Evolutionary conservation across 202 grass and related monocot species (phyloP).

Genomic region (Bolboschoenoplectus hybrid): DNA sequence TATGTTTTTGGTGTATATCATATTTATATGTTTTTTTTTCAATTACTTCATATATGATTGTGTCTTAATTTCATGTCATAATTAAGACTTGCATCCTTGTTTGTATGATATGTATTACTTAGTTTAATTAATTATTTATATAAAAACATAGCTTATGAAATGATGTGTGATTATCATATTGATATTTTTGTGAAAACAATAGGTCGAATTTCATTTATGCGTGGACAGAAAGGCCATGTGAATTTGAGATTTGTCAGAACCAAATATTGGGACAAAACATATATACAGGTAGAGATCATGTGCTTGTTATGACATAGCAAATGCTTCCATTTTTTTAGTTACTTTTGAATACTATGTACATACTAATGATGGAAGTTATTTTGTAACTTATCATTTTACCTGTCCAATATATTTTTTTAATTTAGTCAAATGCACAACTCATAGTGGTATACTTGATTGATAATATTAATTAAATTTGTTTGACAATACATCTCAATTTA

Average conservation of each 20-base stretch:
- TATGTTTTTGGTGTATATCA: constrained; percentile 5
- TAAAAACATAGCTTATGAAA: neutral
- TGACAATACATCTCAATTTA: no score
- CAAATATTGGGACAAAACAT: neutral
- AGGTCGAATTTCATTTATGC: neutral
- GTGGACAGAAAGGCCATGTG: neutral
- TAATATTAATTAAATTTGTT: no score
- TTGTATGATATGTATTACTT: neutral
- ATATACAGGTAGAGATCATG: neutral
- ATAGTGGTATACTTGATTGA: no score
- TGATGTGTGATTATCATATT: neutral
- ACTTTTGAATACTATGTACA: no score
- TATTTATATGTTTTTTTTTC: neutral
- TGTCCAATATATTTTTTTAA: no score
- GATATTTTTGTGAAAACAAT: neutral
- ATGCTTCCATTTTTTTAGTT: no score
- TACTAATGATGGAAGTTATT: no score
- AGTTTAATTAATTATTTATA: neutral
- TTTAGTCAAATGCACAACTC: no score
- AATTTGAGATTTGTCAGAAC: neutral
- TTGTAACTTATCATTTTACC: no score
- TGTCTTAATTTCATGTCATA: neutral
- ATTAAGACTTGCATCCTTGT: neutral
- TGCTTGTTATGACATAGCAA: no score
- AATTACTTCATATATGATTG: neutral